These are phyloP conservation scores for Verticillium klebahnii DNA, from an alignment of 2,329 filamentous ascomycete genomes.

Conservation along the genomic window DNA sequence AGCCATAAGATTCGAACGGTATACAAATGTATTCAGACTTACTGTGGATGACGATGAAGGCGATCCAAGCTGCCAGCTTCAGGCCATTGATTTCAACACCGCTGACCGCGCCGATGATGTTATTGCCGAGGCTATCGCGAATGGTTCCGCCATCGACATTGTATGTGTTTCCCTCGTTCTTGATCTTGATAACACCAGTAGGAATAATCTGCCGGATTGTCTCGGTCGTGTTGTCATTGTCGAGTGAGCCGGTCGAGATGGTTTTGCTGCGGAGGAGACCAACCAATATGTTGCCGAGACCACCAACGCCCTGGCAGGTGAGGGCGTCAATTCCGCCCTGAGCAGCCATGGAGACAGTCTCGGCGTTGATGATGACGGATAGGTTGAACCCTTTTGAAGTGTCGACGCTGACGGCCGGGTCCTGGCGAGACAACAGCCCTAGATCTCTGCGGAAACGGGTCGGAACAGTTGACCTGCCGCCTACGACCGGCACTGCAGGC, in stretches of 20 bases:
- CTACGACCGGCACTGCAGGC: not conserved
- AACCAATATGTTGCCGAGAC: conserved; percentile 18
- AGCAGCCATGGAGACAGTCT: conserved; percentile 20
- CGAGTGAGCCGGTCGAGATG: conserved; percentile 9
- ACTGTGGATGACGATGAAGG: conserved; percentile 20
- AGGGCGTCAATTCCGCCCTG: conserved; percentile 24
- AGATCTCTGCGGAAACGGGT: not conserved
- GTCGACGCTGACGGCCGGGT: conserved; percentile 9
- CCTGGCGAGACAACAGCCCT: conserved; percentile 3
- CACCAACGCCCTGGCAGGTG: conserved; percentile 27
- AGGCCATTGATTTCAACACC: conserved; percentile 15
- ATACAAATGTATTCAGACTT: not conserved
- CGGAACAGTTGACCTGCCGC: not conserved
- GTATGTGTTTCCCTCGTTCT: conserved; percentile 20
- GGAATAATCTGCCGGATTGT: conserved; percentile 19
- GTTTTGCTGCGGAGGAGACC: conserved; percentile 20
- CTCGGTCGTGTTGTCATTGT: conserved; percentile 5
- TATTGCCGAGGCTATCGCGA: conserved; percentile 13
- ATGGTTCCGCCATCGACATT: conserved; percentile 19
- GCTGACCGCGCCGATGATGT: conserved; percentile 13
- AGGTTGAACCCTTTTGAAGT: conserved; percentile 17
- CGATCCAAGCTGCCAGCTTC: conserved; percentile 8
- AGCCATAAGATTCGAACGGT: not conserved
- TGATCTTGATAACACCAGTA: conserved; percentile 18
- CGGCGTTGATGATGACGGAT: conserved; percentile 20